phyloP scores from a whole-genome alignment of 192 early-diverging fungal genomes.

The Geosiphon pyriformis region DNA sequence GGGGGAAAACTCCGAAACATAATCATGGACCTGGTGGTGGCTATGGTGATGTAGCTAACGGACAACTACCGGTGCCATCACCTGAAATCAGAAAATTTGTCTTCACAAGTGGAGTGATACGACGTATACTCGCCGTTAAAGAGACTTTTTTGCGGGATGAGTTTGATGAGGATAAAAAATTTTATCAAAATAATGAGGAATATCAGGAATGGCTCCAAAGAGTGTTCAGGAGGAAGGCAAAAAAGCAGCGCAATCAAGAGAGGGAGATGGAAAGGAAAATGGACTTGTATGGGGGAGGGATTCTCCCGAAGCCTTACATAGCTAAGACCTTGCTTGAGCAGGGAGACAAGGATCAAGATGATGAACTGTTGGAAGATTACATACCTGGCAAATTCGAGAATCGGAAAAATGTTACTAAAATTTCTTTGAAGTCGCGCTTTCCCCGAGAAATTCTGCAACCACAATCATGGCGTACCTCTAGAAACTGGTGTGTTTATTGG shows the following conservation, averaged over 20 bases:
- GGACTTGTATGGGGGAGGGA: neutral
- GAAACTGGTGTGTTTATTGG: neutral
- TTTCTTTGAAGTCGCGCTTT: no score
- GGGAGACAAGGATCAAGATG: neutral
- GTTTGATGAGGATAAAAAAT: neutral
- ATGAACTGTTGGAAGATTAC: neutral
- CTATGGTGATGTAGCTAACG: neutral
- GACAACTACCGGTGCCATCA: neutral
- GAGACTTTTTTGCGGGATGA: neutral
- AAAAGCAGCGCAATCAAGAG: neutral
- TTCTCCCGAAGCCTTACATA: no score
- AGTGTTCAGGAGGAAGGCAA: neutral
- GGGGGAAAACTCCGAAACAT: neutral
- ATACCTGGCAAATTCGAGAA: neutral
- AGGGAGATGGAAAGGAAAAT: neutral
- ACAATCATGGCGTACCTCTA: neutral
- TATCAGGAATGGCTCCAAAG: neutral
- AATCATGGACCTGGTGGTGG: neutral
- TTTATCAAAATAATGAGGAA: neutral
- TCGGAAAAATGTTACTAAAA: neutral
- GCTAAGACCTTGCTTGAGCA: no score
- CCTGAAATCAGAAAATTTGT: neutral
- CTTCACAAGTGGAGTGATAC: neutral
- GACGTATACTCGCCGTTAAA: neutral
- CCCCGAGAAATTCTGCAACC: neutral